Percentiles rank a stretch among this genome's conserved stretches.
These are phyloP conservation scores for Tetrahymena borealis DNA, from an alignment of 73 alveolate genomes.

Conservation along the genomic window DNA sequence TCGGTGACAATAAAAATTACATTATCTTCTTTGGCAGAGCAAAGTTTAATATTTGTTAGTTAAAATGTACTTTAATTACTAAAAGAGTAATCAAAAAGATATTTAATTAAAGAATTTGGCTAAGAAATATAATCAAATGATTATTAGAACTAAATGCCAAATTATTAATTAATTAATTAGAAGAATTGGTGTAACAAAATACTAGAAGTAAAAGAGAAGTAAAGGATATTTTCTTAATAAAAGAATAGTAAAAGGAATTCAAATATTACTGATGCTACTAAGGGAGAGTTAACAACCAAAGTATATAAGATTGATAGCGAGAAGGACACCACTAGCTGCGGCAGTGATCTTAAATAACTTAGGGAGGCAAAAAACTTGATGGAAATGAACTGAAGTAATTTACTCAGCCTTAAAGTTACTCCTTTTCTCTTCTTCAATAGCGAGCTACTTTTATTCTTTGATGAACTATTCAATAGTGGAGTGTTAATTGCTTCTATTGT, in stretches of 20 bases:
- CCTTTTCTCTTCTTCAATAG: not conserved
- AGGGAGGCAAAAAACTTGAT: not conserved
- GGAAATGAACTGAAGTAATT: not conserved
- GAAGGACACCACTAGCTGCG: not conserved
- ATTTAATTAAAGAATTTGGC: no score
- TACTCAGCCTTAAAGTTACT: not conserved
- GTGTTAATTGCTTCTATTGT: not conserved
- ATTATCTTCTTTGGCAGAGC: no score
- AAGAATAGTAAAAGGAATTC: not conserved
- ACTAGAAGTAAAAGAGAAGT: not conserved
- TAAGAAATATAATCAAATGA: not conserved
- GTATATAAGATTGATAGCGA: not conserved
- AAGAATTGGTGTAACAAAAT: not conserved
- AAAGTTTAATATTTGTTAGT: no score
- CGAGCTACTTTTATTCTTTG: not conserved
- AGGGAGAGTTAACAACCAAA: not conserved
- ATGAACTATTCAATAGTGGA: not conserved
- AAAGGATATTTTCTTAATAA: no score
- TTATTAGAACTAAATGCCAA: not conserved
- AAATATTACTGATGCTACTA: not conserved
- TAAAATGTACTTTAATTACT: no score
- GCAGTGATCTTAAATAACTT: not conserved
- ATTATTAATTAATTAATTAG: not conserved
- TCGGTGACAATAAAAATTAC: no score
- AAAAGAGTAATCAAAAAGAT: no score